A percentile compares a stretch with the other conserved stretches of the same genome.
These are phyloP conservation scores for Aphanomyces invadans DNA, from an alignment of 352 stramenopile species.

Conservation along the genomic window DNA sequence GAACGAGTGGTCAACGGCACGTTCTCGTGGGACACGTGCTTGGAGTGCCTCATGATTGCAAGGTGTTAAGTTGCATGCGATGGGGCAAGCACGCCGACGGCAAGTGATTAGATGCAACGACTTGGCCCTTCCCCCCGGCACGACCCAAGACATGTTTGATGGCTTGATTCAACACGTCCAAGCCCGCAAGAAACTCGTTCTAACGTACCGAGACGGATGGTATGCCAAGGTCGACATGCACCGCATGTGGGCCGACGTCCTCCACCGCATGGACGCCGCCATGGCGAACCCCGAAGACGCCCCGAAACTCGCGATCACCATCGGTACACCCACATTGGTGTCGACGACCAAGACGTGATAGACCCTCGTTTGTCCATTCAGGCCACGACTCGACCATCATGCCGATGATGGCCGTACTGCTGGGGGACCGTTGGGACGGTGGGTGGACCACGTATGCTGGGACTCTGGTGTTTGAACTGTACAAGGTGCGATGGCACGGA, in stretches of 20 bases:
- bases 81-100: too few species aligned
- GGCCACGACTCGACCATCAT: conserved; percentile 82
- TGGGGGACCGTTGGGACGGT: conserved; percentile 68
- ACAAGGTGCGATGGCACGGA: too few species aligned
- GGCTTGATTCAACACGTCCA: conserved; percentile 74
- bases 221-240: conserved; percentile 81
- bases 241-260: conserved; percentile 63
- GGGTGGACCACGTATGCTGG: conserved; percentile 80
- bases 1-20: conserved; percentile 47
- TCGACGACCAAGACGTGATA: too few species aligned
- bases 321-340: conserved; percentile 70
- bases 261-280: conserved; percentile 44
- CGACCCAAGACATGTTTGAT: conserved; percentile 67
- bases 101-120: conserved; percentile 74
- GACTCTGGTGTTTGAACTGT: conserved; percentile 66
- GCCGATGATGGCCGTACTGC: conserved; percentile 63
- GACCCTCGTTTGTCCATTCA: too few species aligned
- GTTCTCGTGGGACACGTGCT: conserved; percentile 68
- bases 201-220: conserved; percentile 74
- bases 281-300: conserved; percentile 35
- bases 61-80: too few species aligned
- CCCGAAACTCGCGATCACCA: conserved; percentile 62
- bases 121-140: conserved; percentile 44
- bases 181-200: conserved; percentile 46
- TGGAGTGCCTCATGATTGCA: conserved; percentile 75